Evolutionary conservation across 257 asterid genomes (phyloP).

Genomic region (Lycium barbarum): DNA sequence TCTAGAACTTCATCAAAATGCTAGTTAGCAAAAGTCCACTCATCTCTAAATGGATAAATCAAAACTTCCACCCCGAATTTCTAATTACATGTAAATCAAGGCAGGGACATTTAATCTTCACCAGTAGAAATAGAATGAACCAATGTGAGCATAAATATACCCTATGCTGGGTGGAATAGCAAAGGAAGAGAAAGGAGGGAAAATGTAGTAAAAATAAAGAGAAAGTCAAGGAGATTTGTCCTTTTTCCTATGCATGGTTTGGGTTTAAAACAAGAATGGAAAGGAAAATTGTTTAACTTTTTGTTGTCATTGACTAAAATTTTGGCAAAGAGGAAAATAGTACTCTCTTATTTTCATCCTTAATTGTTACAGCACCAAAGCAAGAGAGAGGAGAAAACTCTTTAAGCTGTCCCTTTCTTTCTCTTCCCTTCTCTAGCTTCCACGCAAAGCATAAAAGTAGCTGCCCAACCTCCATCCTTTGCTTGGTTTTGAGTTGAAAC

Average conservation of each 20-base stretch:
- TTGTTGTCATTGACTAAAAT: background rate
- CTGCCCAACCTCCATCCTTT: background rate
- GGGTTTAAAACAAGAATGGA: background rate
- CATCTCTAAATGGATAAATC: background rate
- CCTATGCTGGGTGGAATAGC: background rate
- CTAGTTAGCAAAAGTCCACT: background rate
- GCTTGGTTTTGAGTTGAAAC: slow-evolving; percentile 16
- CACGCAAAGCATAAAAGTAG: background rate
- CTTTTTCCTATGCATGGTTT: background rate
- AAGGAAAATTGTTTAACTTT: background rate
- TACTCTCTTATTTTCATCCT: background rate
- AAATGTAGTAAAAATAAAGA: background rate
- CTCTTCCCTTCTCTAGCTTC: background rate
- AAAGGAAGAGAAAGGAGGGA: slow-evolving; percentile 9
- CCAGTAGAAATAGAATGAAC: background rate
- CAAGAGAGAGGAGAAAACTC: slow-evolving; percentile 12
- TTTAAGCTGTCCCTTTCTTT: background rate
- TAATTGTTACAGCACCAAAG: slow-evolving; percentile 15
- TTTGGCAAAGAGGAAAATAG: background rate
- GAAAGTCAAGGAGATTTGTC: background rate
- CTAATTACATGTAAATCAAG: background rate
- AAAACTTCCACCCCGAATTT: background rate
- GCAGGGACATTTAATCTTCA: background rate
- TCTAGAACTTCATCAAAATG: slow-evolving; percentile 15
- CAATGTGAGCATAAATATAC: background rate